Base-by-base conservation (phyloP, 306 rosid genomes). In the Potentilla sterilis region DNA sequence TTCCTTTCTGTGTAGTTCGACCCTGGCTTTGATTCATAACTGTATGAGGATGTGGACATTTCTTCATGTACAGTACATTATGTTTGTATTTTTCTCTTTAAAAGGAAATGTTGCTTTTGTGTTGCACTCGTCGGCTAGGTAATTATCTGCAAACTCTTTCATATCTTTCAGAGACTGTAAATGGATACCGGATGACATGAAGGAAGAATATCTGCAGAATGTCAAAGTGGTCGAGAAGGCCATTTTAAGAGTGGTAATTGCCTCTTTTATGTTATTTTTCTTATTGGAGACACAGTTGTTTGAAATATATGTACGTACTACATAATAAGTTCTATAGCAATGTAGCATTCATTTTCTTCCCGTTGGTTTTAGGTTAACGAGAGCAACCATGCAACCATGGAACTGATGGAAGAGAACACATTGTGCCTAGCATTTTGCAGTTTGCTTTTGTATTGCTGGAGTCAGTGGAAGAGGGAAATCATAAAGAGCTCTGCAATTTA, bases 381-480 rank as follows among this genome's bases (percentile, higher is more conserved):
- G 67, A 84, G 84, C 75, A 77, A 75, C 70, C 51, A 62, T 61
- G n/a, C n/a, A n/a, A n/a, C n/a, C n/a, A n/a, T n/a, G n/a, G n/a
- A n/a, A n/a, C n/a, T n/a, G n/a, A n/a, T n/a, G 87, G 87, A 77
- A 62, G 82, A 59, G 87, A 84, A 72, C 87, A 80, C 65, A 77
- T 84, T 22, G 82, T 84, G 49, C 84, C 84, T 15, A 77, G 87
- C 77, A 73, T 84, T 77, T 54, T 80, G 82, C 82, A 84, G 66
- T 63, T 84, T 74, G 67, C 79, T 24, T 80, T 84, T 67, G 32
- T 58, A 35, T 65, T 84, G 75, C 81, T 84, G 28, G 85, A 84
- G 75, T 80, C 80, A 5, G 77, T 54, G 57, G 85, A 80, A 80
- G 87, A 70, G 46, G 79, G 63, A 55, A 74, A 70, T 55, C 46